Evolutionary conservation across 2,329 filamentous ascomycete genomes (phyloP).

Genomic region (Phaeosphaeriaceae sp.): DNA sequence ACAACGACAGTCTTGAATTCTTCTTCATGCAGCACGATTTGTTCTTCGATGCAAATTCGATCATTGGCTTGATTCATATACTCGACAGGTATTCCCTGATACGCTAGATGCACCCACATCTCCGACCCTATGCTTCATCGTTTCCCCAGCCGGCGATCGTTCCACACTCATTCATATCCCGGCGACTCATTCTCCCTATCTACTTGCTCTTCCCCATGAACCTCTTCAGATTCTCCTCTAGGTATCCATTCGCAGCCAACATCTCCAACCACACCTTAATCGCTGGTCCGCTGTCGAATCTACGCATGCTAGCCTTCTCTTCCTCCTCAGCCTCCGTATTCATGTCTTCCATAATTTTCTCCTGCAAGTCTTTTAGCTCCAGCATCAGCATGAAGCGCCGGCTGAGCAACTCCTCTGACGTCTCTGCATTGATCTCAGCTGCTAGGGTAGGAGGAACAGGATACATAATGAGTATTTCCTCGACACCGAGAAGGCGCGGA

Average conservation of each 20-base stretch:
- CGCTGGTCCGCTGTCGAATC: conserved; percentile 73
- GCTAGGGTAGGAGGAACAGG: conserved; percentile 18
- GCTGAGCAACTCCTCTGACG: conserved; percentile 24
- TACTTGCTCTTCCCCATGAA: conserved; percentile 18
- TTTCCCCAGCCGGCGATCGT: no score
- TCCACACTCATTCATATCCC: no score
- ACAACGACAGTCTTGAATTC: no score
- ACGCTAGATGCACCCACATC: no score
- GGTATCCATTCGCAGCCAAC: conserved; percentile 70
- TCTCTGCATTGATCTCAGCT: conserved; percentile 27
- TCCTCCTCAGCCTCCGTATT: conserved; percentile 57
- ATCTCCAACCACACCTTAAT: conserved; percentile 73
- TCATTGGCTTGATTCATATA: no score
- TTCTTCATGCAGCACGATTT: no score
- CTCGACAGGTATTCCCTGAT: no score
- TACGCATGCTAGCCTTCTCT: conserved; percentile 61
- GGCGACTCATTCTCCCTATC: no score
- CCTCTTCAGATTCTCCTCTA: conserved; percentile 50
- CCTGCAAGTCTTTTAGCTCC: conserved; percentile 39
- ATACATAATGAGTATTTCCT: conserved; percentile 19
- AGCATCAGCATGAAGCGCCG: conserved; percentile 20
- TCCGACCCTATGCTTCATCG: no score
- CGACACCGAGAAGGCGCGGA: conserved; percentile 22
- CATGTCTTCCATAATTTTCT: conserved; percentile 57
- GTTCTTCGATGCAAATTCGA: no score